These are phyloP conservation scores for Diutina neorugosa DNA, from an alignment of 1,139 yeast species.

Conservation along the genomic window DNA sequence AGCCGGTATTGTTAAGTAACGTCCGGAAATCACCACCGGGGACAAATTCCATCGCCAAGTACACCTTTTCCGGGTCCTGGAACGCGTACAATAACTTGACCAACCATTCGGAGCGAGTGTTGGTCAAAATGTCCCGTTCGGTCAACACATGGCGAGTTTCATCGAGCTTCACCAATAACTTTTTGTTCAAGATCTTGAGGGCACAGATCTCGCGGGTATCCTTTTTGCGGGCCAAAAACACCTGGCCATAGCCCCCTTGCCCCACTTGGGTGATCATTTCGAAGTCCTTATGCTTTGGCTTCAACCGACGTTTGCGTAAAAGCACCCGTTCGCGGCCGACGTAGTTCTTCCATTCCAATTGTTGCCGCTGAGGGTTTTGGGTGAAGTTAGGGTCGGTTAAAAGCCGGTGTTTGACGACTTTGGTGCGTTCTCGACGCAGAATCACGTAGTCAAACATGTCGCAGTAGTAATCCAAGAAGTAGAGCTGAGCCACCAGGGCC, in stretches of 20 bases:
- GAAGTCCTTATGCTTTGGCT: slow-evolving; percentile 90
- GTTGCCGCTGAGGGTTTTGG: slow-evolving; percentile 33
- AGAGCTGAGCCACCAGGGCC: slow-evolving; percentile 74
- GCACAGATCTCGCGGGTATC: slow-evolving; percentile 97
- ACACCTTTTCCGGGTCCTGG: slow-evolving; percentile 84
- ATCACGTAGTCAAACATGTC: slow-evolving; percentile 92
- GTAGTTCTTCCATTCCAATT: slow-evolving; percentile 70
- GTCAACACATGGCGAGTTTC: slow-evolving; percentile 94
- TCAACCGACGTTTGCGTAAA: slow-evolving; percentile 76
- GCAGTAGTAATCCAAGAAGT: slow-evolving; percentile 89
- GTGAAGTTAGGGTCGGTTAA: slow-evolving; percentile 29
- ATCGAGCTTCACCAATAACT: slow-evolving; percentile 73
- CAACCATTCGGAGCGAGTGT: slow-evolving; percentile 91
- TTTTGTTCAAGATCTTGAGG: slow-evolving; percentile 80
- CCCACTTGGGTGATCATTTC: slow-evolving; percentile 97
- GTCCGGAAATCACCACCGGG: slow-evolving; percentile 99
- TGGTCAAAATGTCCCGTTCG: slow-evolving; percentile 91
- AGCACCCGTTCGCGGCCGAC: slow-evolving; percentile 76
- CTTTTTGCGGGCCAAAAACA: slow-evolving; percentile 83
- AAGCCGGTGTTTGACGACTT: slow-evolving; percentile 50
- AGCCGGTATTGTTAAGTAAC: slow-evolving; percentile 82
- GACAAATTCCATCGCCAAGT: slow-evolving; percentile 96
- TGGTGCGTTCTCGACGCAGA: slow-evolving; percentile 68
- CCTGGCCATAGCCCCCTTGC: slow-evolving; percentile 99
- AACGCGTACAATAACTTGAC: slow-evolving; percentile 90